A percentile compares a stretch with the other conserved stretches of the same genome.
Evolutionary conservation across 768 basidiomycete genomes (phyloP).

Genomic region (Xerocomellus intermedius): DNA sequence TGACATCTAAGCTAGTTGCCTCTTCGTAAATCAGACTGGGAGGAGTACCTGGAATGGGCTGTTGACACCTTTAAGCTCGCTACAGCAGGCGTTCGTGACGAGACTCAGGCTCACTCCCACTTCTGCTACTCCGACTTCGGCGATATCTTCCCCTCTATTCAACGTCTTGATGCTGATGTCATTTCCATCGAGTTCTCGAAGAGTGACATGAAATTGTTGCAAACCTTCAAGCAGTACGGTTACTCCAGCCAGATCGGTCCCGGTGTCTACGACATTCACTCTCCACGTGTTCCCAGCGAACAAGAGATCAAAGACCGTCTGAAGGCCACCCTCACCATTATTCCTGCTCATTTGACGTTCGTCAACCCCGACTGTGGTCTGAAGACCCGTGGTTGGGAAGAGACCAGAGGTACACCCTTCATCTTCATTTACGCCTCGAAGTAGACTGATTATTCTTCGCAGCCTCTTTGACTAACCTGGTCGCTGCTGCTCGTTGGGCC

Average conservation of each 20-base stretch:
- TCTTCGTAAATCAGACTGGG: constrained; percentile 95
- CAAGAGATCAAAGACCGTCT: constrained; percentile 95
- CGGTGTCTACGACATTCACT: constrained; percentile 99
- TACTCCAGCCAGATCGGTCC: constrained; percentile 98
- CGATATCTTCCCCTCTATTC: constrained; percentile 97
- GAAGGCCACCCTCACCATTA: constrained; percentile 75
- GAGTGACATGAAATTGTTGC: constrained; percentile 96
- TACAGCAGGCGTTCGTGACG: constrained; percentile 92
- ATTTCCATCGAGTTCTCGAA: constrained; percentile 99
- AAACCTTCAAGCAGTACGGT: constrained; percentile 91
- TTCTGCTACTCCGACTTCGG: constrained; percentile 99
- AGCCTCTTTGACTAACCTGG: constrained; percentile 83
- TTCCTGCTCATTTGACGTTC: constrained; percentile 79
- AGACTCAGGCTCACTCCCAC: constrained; percentile 97
- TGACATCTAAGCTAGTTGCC: constrained; percentile 59
- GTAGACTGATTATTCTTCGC: constrained; percentile 8
- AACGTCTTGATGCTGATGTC: constrained; percentile 95
- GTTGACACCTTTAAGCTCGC: constrained; percentile 98
- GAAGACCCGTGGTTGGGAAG: constrained; percentile 98
- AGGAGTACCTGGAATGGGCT: constrained; percentile 94
- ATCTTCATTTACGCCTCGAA: background rate
- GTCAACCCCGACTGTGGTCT: constrained; percentile 98
- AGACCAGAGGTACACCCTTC: constrained; percentile 71
- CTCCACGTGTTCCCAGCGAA: constrained; percentile 91
- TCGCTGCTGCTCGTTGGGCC: constrained; percentile 91